Evolutionary conservation across 805 yeast species (phyloP), one percentile per base, ranked within the genome.

Genomic region (Ogataea henricii): DNA sequence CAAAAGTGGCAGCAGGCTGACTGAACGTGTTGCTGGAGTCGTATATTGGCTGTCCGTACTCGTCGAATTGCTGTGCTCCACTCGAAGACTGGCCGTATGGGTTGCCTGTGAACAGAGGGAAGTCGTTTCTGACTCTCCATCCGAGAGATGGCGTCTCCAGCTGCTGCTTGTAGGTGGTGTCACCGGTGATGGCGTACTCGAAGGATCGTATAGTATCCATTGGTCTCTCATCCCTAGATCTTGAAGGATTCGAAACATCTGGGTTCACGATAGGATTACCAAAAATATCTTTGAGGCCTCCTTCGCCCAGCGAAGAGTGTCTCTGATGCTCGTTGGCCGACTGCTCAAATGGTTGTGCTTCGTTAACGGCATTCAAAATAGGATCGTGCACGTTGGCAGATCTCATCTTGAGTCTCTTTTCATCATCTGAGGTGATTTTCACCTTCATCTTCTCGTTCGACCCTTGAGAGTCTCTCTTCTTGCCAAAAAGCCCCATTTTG

Each of bases 171-270:
- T 87, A 85, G 10, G 79, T 68, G 48, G 77, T 70, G 67, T 94
- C 99, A 44, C 96, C 96, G 6, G 96, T 89, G 54, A 94, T 90
- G 32, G 97, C 84, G 64, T 85, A 94, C 72, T 94, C 98, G 68
- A 94, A 94, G 4, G 88, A 77, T 58, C 98, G 78, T 60, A 94
- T 91, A 2, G 99, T 94, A 67, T 95, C 99, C 60, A 94, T 72
- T 3, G 99, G 99, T 61, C 99, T 81, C 70, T 94, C 99, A 66
- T 91, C 92, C 68, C 99, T 81, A 17, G 87, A 71, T 61, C 99
- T 79, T 6, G 97, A 84, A 23, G 99, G 99, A 64, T 94, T 94
- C 32, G 96, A 89, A 57, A 86, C 76, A 65, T 94, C 99, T 6
- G 95, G 87, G 54, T 81, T 81, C 2, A 63, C 64, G 60, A 94